Evolutionary conservation across 148 eudicot genomes (phyloP), one percentile per base, ranked within the genome.

Genomic region (Nepenthes mirabilis): DNA sequence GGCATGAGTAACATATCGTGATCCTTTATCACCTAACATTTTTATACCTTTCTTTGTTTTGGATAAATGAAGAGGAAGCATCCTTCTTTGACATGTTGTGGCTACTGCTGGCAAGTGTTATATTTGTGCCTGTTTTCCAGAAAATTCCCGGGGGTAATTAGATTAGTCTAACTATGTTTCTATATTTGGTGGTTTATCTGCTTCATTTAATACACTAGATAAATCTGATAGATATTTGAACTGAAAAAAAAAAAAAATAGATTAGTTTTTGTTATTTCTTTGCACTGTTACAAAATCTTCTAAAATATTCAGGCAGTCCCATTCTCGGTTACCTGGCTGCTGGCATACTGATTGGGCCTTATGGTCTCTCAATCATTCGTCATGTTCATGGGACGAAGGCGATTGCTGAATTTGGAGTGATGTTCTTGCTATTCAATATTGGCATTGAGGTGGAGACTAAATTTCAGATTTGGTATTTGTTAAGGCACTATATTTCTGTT

Each of bases 331-430:
- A 93, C 68, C 74, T 93, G 73, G 82, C 96, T 65, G 99, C 99
- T 73, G 99, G 96, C 59, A 93, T 93, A 69, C 83, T 93, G 76
- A 93, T 93, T 77, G 99, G 99, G 69, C 99, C 99, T 50, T 93
- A 93, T 70, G 99, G 99, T 52, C 83, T 93, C 68, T 93, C 99
- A 63, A 88, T 93, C 66, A 93, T 93, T 70, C 99, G 81, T 61
- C 71, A 93, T 77, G 96, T 93, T 55, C 99, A 93, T 74, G 99
- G 77, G 35, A 93, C 99, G 45, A 93, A 93, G 81, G 96, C 99
- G 12, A 93, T 88, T 72, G 99, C 99, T 56, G 99, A 93, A 70
- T 93, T 93, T 64, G 99, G 96, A 69, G 99, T 93, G 51, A 96
- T 93, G 52, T 93, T 93, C 83, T 74, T 93, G 83, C 82, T 93